Conservation (phyloP, 139 green algal species). For the Pycnococcus provasolii region DNA sequence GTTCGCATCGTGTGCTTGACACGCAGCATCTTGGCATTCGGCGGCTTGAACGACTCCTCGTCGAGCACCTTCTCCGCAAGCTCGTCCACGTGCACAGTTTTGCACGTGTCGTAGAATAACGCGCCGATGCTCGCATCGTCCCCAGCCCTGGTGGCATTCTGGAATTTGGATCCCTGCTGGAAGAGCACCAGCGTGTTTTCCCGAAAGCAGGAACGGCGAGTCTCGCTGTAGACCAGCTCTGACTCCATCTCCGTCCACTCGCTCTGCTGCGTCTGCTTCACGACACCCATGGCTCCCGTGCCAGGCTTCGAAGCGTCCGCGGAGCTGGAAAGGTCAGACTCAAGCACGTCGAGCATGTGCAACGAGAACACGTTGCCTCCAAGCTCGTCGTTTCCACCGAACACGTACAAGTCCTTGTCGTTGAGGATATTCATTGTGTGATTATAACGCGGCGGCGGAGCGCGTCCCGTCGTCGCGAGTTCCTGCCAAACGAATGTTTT, state of each 20-base stretch:
- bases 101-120: conserved; percentile 13
- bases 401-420: conserved; percentile 50
- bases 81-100: conserved; percentile 30
- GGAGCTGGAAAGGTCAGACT: neutral
- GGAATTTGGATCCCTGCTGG: neutral
- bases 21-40: conserved; percentile 52
- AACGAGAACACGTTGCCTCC: conserved; percentile 32
- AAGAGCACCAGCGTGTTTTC: neutral
- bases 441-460: conserved; percentile 49
- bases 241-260: conserved; percentile 22
- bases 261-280: neutral
- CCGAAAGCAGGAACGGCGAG: conserved; percentile 1
- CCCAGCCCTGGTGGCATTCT: neutral
- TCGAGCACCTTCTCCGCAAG: conserved; percentile 38
- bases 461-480: conserved; percentile 30
- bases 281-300: neutral
- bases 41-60: conserved; percentile 35
- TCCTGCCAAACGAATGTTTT: conserved; percentile 47
- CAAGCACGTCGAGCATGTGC: conserved; percentile 7
- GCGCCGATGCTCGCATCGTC: neutral
- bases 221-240: conserved; percentile 18
- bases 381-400: conserved; percentile 62
- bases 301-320: conserved; percentile 1
- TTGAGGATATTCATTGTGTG: conserved; percentile 43
- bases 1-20: conserved; percentile 27